Evolutionary conservation across 306 rosid species (phyloP).

Genomic region (Begonia masoniana): DNA sequence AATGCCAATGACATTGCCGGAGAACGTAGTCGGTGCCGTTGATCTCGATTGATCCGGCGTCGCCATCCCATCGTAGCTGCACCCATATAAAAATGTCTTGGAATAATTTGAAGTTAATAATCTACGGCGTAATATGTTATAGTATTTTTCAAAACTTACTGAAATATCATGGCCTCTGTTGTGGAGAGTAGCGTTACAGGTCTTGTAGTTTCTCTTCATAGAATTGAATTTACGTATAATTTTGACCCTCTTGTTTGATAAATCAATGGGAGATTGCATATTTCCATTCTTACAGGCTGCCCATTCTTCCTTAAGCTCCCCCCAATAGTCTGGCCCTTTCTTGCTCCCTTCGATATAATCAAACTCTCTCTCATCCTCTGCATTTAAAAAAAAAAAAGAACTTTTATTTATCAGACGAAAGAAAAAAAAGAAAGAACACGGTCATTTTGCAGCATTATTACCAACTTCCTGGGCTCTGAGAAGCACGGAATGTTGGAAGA

Average conservation of each 20-base stretch:
- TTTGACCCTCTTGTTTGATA: constrained; percentile 25
- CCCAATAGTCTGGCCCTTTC: constrained; percentile 51
- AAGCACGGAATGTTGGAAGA: no score
- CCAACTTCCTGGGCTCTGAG: no score
- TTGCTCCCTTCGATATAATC: constrained; percentile 30
- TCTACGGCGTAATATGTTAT: no score
- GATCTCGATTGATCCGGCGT: constrained; percentile 36
- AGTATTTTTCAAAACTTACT: constrained; percentile 17
- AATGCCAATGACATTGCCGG: constrained; percentile 63
- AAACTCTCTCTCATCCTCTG: constrained; percentile 54
- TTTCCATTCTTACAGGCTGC: constrained; percentile 33
- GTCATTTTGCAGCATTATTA: no score
- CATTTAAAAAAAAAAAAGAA: neutral
- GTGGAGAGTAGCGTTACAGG: constrained; percentile 32
- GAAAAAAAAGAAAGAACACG: no score
- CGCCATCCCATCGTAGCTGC: constrained; percentile 19
- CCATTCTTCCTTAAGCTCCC: constrained; percentile 48
- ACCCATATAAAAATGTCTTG: neutral
- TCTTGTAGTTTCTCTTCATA: constrained; percentile 21
- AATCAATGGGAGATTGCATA: constrained; percentile 65
- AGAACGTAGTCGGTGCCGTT: constrained; percentile 44
- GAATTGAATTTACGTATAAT: constrained; percentile 21
- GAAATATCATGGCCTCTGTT: constrained; percentile 68
- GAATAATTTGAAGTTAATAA: no score
- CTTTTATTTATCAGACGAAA: no score